phyloP scores from a whole-genome alignment of 768 basidiomycete species.

The Hebeloma cylindrosporum region DNA sequence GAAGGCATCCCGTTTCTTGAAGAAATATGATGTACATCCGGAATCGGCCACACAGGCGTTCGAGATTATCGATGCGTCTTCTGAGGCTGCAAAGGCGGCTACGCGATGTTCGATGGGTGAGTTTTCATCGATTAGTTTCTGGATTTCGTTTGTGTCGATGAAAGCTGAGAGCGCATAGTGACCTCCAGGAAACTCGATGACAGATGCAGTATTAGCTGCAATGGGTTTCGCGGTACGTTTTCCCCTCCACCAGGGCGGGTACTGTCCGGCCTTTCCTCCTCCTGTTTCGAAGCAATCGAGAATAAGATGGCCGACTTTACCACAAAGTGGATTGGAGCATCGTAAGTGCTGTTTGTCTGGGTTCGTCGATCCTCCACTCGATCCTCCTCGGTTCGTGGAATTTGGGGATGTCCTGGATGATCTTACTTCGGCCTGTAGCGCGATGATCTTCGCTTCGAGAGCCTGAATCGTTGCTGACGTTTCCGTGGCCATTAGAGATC shows the following conservation, averaged over 20 bases:
- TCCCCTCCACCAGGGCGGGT: conserved; percentile 20
- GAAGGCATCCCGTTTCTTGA: conserved; percentile 18
- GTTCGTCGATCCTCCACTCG: too few species aligned
- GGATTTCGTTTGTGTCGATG: too few species aligned
- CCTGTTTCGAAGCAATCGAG: conserved; percentile 33
- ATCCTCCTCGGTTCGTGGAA: too few species aligned
- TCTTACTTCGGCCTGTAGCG: too few species aligned
- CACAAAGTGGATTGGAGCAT: conserved; percentile 25
- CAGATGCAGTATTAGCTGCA: not conserved
- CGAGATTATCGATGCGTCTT: not conserved
- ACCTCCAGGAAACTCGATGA: not conserved
- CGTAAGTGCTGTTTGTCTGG: too few species aligned
- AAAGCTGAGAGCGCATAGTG: conserved; percentile 4
- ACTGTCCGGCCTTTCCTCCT: conserved; percentile 38
- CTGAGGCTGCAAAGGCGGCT: too few species aligned
- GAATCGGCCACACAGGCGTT: conserved; percentile 14
- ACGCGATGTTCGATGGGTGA: too few species aligned
- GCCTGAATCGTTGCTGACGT: too few species aligned
- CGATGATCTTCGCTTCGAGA: too few species aligned
- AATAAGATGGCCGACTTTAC: conserved; percentile 20
- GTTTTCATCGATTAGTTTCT: not conserved
- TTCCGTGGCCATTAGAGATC: too few species aligned
- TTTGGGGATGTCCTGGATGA: too few species aligned
- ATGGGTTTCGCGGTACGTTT: not conserved
- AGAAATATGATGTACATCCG: conserved; percentile 25